Percentiles rank a stretch among this genome's conserved stretches.
Evolutionary conservation across 257 asterid species (phyloP).

Genomic region (Solanum corneliomulleri): DNA sequence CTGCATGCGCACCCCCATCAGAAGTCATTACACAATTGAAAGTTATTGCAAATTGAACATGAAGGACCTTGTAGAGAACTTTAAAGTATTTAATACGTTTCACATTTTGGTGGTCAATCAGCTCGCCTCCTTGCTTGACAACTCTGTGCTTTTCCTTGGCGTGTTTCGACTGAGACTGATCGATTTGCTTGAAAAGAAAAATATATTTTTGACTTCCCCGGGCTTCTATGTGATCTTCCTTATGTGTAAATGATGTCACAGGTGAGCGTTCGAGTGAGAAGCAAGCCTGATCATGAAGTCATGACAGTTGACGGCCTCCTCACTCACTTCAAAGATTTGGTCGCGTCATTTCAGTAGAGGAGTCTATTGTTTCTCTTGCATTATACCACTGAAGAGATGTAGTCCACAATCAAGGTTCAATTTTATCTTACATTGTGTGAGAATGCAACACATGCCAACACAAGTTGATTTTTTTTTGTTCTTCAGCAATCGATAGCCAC

Average conservation of each 20-base stretch:
- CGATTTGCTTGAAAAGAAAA: neutral
- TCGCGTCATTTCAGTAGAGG: neutral
- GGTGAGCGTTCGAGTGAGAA: neutral
- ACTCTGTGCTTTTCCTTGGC: neutral
- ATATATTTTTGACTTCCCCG: neutral
- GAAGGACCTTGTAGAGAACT: neutral
- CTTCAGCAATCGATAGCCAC: neutral
- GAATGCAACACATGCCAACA: neutral
- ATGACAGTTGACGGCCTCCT: neutral
- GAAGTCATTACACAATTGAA: neutral
- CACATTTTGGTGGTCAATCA: neutral
- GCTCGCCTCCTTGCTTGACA: neutral
- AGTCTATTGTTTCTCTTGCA: neutral
- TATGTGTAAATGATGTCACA: neutral
- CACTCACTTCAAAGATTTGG: neutral
- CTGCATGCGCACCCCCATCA: neutral
- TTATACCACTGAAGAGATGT: neutral
- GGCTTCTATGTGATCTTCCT: neutral
- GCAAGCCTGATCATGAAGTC: slow-evolving; percentile 1
- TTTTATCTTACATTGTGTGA: neutral
- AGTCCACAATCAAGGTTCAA: neutral
- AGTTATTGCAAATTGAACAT: neutral
- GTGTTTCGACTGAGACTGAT: neutral
- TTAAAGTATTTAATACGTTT: neutral
- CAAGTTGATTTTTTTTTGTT: neutral